Evolutionary conservation across 345 rosid species (phyloP).

Genomic region (Salix viminalis): DNA sequence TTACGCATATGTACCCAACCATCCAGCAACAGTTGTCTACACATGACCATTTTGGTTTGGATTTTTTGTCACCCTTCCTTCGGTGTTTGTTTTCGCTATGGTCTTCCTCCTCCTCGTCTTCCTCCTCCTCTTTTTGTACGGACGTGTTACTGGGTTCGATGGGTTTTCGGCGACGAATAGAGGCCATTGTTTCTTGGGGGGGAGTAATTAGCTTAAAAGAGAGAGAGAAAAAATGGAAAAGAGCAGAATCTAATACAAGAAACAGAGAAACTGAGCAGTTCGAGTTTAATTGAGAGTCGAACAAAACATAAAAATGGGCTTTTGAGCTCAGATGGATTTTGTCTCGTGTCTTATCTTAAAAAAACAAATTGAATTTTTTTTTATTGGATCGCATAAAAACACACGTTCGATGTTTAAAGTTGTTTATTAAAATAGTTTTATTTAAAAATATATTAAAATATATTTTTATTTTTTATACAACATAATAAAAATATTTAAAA

Average conservation of each 20-base stretch:
- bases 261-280: neutral
- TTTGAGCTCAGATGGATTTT: neutral
- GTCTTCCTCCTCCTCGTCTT: neutral
- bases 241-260: neutral
- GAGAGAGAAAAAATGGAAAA: too few species aligned
- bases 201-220: neutral
- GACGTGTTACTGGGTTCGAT: neutral
- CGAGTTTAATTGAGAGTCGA: neutral
- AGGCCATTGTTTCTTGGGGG: slow-evolving; percentile 8
- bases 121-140: neutral
- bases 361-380: too few species aligned
- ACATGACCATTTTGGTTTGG: slow-evolving; percentile 58
- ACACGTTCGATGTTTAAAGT: too few species aligned
- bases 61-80: slow-evolving; percentile 2
- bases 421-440: too few species aligned
- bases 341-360: neutral
- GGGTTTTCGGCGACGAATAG: slow-evolving; percentile 12
- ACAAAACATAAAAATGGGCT: neutral
- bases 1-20: slow-evolving; percentile 68
- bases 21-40: slow-evolving; percentile 89
- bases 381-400: too few species aligned
- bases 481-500: too few species aligned
- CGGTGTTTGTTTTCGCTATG: neutral
- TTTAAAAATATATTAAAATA: too few species aligned
- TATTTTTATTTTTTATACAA: too few species aligned